Conservation (phyloP, 2,329 filamentous ascomycete species). For the Mycosphaerelloides madeirae region DNA sequence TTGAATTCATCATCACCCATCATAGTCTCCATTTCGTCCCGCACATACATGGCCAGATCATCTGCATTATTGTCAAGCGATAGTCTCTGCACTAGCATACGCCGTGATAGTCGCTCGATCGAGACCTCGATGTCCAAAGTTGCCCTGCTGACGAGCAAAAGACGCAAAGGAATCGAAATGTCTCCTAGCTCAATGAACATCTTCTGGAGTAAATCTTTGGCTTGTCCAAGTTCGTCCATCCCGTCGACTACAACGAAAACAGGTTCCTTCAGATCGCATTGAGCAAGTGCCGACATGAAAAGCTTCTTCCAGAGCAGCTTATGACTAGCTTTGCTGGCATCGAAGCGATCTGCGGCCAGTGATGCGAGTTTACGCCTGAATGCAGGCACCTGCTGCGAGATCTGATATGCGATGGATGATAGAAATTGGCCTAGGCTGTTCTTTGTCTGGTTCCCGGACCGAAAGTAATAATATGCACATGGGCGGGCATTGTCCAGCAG, state of each 20-base stretch:
- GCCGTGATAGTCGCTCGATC: not conserved
- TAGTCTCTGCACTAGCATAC: not conserved
- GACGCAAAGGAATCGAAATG: not conserved
- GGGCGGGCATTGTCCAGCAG: not conserved
- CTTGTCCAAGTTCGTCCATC: not conserved
- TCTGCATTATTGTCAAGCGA: not conserved
- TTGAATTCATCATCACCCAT: not conserved
- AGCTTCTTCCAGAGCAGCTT: not conserved
- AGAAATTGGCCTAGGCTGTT: not conserved
- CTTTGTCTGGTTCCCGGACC: not conserved
- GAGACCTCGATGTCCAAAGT: not conserved
- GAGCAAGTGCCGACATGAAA: not conserved
- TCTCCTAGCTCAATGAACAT: not conserved
- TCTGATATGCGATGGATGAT: not conserved
- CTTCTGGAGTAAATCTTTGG: not conserved
- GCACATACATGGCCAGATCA: not conserved
- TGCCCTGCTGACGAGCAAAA: not conserved
- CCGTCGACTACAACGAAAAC: not conserved
- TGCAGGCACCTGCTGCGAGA: not conserved
- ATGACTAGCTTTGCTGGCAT: not conserved
- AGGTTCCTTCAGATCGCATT: not conserved
- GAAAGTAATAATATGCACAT: not conserved
- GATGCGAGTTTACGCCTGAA: not conserved
- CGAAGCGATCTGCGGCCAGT: not conserved
- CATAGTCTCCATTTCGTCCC: not conserved